phyloP scores from a whole-genome alignment of 2,329 filamentous ascomycete species.

The Aspergillus tubingensis region DNA sequence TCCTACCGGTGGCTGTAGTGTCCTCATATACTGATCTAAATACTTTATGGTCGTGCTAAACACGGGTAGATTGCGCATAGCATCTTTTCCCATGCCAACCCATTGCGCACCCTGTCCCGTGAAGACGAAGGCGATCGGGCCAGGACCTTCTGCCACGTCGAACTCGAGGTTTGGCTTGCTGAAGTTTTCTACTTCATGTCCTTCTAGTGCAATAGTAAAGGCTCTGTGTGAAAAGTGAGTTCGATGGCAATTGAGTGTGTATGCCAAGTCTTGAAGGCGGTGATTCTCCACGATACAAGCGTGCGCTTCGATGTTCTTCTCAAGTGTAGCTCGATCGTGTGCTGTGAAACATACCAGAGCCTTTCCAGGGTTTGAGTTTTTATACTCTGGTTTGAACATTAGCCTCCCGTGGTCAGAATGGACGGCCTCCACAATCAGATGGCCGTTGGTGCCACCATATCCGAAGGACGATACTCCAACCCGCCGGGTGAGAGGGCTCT shows the following conservation, averaged over 20 bases:
- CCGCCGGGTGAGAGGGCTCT: neutral
- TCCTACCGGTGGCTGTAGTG: neutral
- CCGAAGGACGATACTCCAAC: neutral
- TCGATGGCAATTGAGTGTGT: constrained; percentile 19
- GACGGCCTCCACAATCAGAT: neutral
- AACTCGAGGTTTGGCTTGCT: neutral
- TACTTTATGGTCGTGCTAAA: constrained; percentile 22
- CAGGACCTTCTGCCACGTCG: neutral
- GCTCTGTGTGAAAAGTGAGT: constrained; percentile 19
- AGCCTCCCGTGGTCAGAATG: neutral
- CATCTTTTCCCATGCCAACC: constrained; percentile 33
- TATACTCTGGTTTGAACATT: neutral
- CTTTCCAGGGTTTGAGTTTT: neutral
- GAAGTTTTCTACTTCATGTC: neutral
- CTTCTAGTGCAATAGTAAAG: constrained; percentile 12
- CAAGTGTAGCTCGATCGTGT: constrained; percentile 6
- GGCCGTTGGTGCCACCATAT: neutral
- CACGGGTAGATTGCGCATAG: constrained; percentile 23
- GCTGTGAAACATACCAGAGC: neutral
- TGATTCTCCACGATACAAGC: constrained; percentile 10
- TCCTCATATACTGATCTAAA: constrained; percentile 18
- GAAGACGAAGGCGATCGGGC: constrained; percentile 30
- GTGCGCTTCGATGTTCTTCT: constrained; percentile 11
- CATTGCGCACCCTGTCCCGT: constrained; percentile 44
- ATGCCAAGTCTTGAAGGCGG: constrained; percentile 16